Percentiles rank a stretch among this genome's conserved stretches.
These are phyloP conservation scores for Neopestalotiopsis clavispora DNA, from an alignment of 2,329 filamentous ascomycete species.

Conservation along the genomic window DNA sequence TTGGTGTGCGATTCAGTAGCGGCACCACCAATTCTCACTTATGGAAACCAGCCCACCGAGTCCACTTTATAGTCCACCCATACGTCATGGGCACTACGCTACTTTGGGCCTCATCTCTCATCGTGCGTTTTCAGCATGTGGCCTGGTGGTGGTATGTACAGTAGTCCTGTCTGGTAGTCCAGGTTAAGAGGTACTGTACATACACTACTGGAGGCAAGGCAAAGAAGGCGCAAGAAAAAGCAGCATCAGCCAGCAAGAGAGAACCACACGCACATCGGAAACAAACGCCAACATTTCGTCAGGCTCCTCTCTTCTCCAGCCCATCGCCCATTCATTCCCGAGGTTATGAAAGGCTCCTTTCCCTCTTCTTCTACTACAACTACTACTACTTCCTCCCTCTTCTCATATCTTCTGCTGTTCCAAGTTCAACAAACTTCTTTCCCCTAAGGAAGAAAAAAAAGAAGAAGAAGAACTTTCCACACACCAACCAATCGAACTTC, in stretches of 20 bases:
- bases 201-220: not conserved
- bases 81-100: constrained; percentile 15
- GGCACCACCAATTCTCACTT: constrained; percentile 4
- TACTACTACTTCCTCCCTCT: not conserved
- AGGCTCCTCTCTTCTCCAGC: not conserved
- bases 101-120: constrained; percentile 8
- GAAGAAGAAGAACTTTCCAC: not conserved
- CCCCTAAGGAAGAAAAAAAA: not conserved
- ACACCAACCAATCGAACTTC: not conserved
- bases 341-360: not conserved
- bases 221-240: not conserved
- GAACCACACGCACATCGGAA: not conserved
- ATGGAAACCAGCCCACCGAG: constrained; percentile 9
- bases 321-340: not conserved
- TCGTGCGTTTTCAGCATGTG: not conserved
- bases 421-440: not conserved
- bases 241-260: not conserved
- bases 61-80: constrained; percentile 15
- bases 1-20: not conserved
- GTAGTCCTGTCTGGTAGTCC: not conserved
- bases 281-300: not conserved
- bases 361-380: not conserved
- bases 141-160: not conserved
- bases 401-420: not conserved
- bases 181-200: not conserved